phyloP scores from a whole-genome alignment of 768 basidiomycete species.

The Pisolithus orientalis region DNA sequence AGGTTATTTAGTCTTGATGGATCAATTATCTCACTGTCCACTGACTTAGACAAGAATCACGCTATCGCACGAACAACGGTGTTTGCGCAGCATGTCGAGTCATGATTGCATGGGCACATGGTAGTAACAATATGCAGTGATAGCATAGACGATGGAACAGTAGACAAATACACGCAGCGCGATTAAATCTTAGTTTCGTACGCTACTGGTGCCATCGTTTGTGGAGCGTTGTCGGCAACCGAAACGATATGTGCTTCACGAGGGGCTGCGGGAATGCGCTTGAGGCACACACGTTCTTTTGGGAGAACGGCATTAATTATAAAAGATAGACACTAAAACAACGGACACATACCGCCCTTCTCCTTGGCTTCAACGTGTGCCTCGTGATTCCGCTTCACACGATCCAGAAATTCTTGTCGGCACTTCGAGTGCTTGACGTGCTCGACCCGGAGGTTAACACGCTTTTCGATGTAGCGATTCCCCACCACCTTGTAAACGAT shows the following conservation, averaged over 20 bases:
- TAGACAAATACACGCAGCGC: slow-evolving; percentile 12
- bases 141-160: slow-evolving; percentile 12
- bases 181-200: slow-evolving; percentile 96
- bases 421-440: slow-evolving; percentile 96
- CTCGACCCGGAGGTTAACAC: slow-evolving; percentile 96
- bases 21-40: too few relatives aligned
- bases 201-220: slow-evolving; percentile 87
- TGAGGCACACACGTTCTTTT: slow-evolving; percentile 74
- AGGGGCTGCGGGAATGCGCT: slow-evolving; percentile 80
- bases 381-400: slow-evolving; percentile 88
- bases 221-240: slow-evolving; percentile 67
- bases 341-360: slow-evolving; percentile 68
- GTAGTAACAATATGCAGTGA: slow-evolving; percentile 10
- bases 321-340: not conserved
- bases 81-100: slow-evolving; percentile 3
- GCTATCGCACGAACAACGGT: too few relatives aligned
- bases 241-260: slow-evolving; percentile 76
- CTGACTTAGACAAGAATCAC: too few relatives aligned
- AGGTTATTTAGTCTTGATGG: too few relatives aligned
- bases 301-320: slow-evolving; percentile 1
- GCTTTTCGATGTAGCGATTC: slow-evolving; percentile 98
- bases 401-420: slow-evolving; percentile 93
- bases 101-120: slow-evolving; percentile 18
- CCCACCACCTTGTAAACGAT: slow-evolving; percentile 98
- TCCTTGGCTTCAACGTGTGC: slow-evolving; percentile 82